Evolutionary conservation across 768 basidiomycete species (phyloP).

Genomic region (Gloeostereum incarnatum): DNA sequence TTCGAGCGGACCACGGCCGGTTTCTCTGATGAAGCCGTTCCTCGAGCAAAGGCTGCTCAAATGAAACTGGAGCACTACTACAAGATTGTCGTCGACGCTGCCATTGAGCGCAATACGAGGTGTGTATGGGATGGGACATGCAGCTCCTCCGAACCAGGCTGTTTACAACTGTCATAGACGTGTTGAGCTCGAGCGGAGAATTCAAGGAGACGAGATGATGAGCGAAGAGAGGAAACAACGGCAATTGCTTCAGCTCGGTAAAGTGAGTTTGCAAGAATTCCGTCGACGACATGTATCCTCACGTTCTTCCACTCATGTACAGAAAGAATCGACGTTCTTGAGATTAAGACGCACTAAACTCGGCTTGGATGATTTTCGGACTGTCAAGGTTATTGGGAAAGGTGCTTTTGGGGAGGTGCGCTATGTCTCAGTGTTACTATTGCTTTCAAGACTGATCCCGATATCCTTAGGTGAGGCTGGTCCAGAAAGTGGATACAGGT

Average conservation of each 20-base stretch:
- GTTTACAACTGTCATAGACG: conserved; percentile 41
- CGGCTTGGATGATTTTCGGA: conserved; percentile 87
- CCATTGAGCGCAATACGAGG: conserved; percentile 91
- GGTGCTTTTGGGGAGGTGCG: conserved; percentile 96
- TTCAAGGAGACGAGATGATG: conserved; percentile 59
- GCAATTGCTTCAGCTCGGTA: conserved; percentile 74
- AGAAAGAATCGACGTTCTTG: too few species aligned
- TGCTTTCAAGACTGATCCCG: conserved; percentile 1
- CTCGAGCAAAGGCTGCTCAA: conserved; percentile 85
- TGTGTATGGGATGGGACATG: conserved; percentile 19
- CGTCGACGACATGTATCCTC: too few species aligned
- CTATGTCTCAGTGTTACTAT: conserved; percentile 2
- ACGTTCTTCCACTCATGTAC: too few species aligned
- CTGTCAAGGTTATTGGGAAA: conserved; percentile 98
- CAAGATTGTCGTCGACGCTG: conserved; percentile 92
- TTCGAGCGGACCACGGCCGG: conserved; percentile 74
- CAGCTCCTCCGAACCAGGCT: conserved; percentile 3
- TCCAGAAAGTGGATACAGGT: conserved; percentile 86
- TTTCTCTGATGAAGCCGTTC: conserved; percentile 74
- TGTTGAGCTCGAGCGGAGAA: conserved; percentile 75
- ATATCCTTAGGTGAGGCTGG: conserved; percentile 70
- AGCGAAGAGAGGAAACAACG: conserved; percentile 83
- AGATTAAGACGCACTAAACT: conserved; percentile 66
- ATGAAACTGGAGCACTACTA: conserved; percentile 96
- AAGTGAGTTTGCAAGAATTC: too few species aligned